phyloP scores from a whole-genome alignment of 169 alveolate genomes.

The Plasmodium reichenowi region DNA sequence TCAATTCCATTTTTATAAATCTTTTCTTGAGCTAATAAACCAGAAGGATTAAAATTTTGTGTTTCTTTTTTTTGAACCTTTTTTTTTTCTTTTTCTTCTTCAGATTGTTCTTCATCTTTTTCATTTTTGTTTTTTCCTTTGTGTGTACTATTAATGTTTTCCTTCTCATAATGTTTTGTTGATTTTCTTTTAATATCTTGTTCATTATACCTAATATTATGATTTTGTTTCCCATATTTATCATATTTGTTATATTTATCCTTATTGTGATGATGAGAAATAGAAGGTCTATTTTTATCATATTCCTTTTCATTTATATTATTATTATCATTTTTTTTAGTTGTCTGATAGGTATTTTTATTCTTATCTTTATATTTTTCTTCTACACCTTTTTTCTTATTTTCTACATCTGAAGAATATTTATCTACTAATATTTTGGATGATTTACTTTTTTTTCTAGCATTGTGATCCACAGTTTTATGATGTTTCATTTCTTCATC shows the following conservation, averaged over 20 bases:
- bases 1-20: conserved; percentile 84
- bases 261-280: too few species aligned
- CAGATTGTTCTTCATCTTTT: conserved; percentile 13
- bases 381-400: not conserved
- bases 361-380: not conserved
- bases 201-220: not conserved
- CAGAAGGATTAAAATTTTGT: conserved; percentile 91
- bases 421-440: not conserved
- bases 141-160: not conserved
- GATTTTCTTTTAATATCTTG: not conserved
- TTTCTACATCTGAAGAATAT: not conserved
- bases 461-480: too few species aligned
- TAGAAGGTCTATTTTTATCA: not conserved
- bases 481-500: too few species aligned
- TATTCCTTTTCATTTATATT: not conserved
- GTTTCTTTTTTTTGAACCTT: conserved; percentile 33
- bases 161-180: not conserved
- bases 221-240: not conserved
- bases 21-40: conserved; percentile 88
- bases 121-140: conserved; percentile 2
- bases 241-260: not conserved
- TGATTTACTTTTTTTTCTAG: too few species aligned
- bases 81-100: conserved; percentile 28
- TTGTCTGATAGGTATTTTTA: not conserved
- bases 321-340: not conserved